Evolutionary conservation across 129 eudicot genomes (phyloP), one percentile per base, ranked within the genome.

Genomic region (Heracleum sosnowskyi): DNA sequence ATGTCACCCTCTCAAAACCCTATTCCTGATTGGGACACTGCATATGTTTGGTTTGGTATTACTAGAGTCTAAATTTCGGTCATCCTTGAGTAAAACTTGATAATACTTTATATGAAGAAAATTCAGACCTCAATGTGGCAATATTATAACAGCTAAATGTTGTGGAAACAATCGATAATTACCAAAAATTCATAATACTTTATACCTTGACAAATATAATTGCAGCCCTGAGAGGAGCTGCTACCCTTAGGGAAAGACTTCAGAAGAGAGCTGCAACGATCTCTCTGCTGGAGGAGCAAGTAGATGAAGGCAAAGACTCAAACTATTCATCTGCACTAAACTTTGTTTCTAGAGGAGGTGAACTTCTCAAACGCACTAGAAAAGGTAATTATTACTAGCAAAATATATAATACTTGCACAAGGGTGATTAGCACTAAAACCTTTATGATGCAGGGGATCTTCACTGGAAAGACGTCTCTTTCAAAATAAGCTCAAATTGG

Each of bases 201-300:
- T 13, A 1, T 64, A 86, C 75, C 62, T 78, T 35, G 91, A 60
- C 33, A 60, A n/a, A 33, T 75, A 39, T 17, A 11, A 60, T 60
- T 84, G 64, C 84, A 93, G 98, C 98, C 11, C 77, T 93, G 68
- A 86, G 98, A 89, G 98, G 90, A 78, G 98, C 98, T 46, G 93
- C 97, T 24, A 91, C 96, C 18, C 85, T 94, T 36, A 86, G 91
- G 81, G 90, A 92, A 44, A 85, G 98, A 80, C 86, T 89, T 76
- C 89, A 91, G 75, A 94, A 82, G 68, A 90, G 93, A 68, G 79
- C 81, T 42, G 81, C 89, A 85, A 45, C 86, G 6, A 76, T 89
- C 72, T 87, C 88, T 72, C 82, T 69, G 44, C 74, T 69, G 1
- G 74, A 89, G 42, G 91, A 93, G 57, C 87, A 82, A 44, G 64